Conservation (phyloP, 345 rosid species). For the Turritis glabra region DNA sequence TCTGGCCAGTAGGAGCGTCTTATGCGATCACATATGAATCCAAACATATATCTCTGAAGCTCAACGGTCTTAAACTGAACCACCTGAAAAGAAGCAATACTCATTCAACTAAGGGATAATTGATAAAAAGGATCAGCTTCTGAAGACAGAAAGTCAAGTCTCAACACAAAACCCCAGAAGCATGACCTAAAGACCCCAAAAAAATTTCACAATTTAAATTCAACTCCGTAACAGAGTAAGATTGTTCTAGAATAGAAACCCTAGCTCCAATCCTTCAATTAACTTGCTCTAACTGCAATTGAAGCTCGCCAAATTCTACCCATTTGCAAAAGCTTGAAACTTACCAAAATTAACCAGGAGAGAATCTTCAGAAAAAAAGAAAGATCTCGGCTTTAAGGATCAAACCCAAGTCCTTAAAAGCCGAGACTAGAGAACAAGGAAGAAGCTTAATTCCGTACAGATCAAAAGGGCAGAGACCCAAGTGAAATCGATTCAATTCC, state of each 20-base stretch:
- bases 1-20: constrained; percentile 26
- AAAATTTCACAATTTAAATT: not conserved
- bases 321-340: constrained; percentile 27
- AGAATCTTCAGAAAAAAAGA: constrained; percentile 10
- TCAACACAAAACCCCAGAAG: not conserved
- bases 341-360: constrained; percentile 29
- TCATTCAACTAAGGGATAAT: not conserved
- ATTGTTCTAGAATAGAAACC: constrained; percentile 19
- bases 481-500: constrained; percentile 33
- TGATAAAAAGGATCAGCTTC: constrained; percentile 7
- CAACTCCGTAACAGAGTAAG: constrained; percentile 16
- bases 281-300: constrained; percentile 2
- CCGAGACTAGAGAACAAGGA: constrained; percentile 5
- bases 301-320: constrained; percentile 22
- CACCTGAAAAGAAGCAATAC: constrained; percentile 28
- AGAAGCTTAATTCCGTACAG: constrained; percentile 28
- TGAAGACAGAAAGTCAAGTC: constrained; percentile 25
- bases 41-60: constrained; percentile 14
- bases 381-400: constrained; percentile 34
- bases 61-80: constrained; percentile 15
- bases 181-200: constrained; percentile 22
- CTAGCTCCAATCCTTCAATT: constrained; percentile 13
- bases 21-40: constrained; percentile 18
- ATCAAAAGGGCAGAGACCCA: constrained; percentile 30
- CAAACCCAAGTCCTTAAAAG: constrained; percentile 34